These are phyloP conservation scores for Diaporthe vexans DNA, from an alignment of 2,329 filamentous ascomycete species.

Conservation along the genomic window DNA sequence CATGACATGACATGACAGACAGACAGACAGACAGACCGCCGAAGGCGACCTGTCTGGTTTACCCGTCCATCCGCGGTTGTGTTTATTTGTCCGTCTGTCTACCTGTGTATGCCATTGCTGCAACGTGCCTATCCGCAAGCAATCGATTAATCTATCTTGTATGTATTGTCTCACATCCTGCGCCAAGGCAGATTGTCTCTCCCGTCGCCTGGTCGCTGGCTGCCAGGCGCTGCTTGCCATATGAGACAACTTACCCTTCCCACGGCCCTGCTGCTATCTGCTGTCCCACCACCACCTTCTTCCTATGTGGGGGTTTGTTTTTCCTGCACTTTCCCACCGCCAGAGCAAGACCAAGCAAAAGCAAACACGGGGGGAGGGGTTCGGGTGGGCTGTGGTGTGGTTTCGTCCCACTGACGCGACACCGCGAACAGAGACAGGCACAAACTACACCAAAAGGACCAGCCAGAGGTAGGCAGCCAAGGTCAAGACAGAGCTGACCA, in stretches of 20 bases:
- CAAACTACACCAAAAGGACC: not conserved
- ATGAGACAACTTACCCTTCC: constrained; percentile 33
- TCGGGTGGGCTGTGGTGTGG: constrained; percentile 7
- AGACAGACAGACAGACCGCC: not conserved
- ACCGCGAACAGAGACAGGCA: not conserved
- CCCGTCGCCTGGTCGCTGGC: constrained; percentile 6
- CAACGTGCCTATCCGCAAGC: constrained; percentile 15
- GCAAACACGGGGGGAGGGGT: constrained; percentile 24
- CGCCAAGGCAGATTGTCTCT: constrained; percentile 21
- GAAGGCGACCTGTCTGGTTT: not conserved
- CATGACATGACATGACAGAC: not conserved
- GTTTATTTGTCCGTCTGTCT: not conserved
- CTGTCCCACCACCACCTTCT: constrained; percentile 24
- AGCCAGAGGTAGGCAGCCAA: constrained; percentile 5
- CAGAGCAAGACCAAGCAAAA: constrained; percentile 7
- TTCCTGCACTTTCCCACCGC: constrained; percentile 1
- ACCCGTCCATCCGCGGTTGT: not conserved
- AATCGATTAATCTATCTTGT: constrained; percentile 7
- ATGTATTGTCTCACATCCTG: constrained; percentile 7
- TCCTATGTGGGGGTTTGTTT: not conserved
- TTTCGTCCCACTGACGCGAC: not conserved
- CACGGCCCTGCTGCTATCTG: constrained; percentile 17
- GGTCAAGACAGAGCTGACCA: not conserved
- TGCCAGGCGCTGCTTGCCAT: constrained; percentile 2
- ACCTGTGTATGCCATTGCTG: constrained; percentile 1